Evolutionary conservation across 202 grass and related monocot species (phyloP).

Genomic region (Zoysia matrella): DNA sequence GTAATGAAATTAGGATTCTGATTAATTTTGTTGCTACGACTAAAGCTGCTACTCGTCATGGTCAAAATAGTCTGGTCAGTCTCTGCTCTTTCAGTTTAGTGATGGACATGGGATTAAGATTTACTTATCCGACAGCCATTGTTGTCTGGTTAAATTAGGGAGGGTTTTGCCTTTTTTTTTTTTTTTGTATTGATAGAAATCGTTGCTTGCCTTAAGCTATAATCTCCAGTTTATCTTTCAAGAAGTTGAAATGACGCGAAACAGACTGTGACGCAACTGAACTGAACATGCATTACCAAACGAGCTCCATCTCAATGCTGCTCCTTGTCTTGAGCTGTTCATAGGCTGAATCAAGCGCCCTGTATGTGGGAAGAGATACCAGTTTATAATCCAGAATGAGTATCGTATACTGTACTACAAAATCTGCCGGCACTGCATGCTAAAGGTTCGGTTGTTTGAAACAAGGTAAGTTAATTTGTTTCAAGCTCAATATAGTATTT

Average conservation of each 20-base stretch:
- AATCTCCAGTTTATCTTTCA: neutral
- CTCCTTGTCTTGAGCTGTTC: neutral
- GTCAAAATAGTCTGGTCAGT: neutral
- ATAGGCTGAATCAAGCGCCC: slow-evolving; percentile 75
- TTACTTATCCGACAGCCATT: neutral
- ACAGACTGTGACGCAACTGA: neutral
- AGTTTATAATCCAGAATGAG: slow-evolving; percentile 64
- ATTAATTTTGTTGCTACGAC: neutral
- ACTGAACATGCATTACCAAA: neutral
- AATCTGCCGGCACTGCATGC: slow-evolving; percentile 52
- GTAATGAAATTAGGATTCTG: neutral
- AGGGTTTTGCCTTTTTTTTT: no score
- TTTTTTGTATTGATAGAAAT: no score
- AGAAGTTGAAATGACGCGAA: neutral
- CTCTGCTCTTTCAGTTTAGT: no score
- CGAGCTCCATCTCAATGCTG: neutral
- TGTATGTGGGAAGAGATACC: slow-evolving; percentile 68
- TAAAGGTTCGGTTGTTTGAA: slow-evolving; percentile 25
- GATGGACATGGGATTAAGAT: neutral
- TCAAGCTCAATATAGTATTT: neutral
- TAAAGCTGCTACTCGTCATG: neutral
- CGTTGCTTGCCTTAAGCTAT: no score
- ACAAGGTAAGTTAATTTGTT: slow-evolving; percentile 43
- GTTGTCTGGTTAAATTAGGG: no score
- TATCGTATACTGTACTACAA: slow-evolving; percentile 3